Base-by-base conservation (phyloP, 2,329 filamentous ascomycete species). In the Orbilia blumenaviensis region DNA sequence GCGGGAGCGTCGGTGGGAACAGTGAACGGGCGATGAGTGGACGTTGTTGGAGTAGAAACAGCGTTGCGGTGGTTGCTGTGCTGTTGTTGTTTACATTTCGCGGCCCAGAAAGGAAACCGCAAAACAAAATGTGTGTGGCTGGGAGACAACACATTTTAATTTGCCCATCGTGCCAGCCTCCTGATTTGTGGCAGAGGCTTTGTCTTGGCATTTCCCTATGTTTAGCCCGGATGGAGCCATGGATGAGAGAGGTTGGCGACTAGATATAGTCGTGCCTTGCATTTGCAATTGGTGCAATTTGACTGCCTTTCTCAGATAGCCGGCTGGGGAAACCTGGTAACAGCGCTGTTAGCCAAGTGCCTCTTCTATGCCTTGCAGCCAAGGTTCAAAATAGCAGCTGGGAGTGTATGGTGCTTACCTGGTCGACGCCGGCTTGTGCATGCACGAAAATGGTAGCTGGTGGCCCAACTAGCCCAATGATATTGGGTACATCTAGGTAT, bases 1-100 rank as follows among this genome's bases (percentile, higher is more conserved):
- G 56, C 46, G 27, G 32, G 46, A 52, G 61, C 46, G 62, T 52
- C 52, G 54, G 42, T 36, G n/a, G 44, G 38, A 14, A 44, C 14
- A 42, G 46, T 25, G 18, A 36, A 25, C 42, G 27, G 34, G 64
- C 66, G 66, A 69, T 69, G 54, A 61, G 52, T 34, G 41, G 50
- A 36, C 12, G 60, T 18, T 23, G 63, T 27, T 41, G 63, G 48
- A 16, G 21, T 27, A 36, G 60, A 36, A 48, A 50, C 29, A 41
- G 62, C 27, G 62, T 48, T 74, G 69, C 42, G 48, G 69, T 66
- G 27, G 71, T 68, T 68, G 71, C 64, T 44, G 41, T 54, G 50
- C 63, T 64, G 71, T 75, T 75, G 71, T 64, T 75, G 71, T 75
- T 75, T 75, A 75, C 71, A 54, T 68, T 75, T 56, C 23, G 42